phyloP scores from a whole-genome alignment of 2,329 filamentous ascomycete genomes.

The Colletotrichum sp. region DNA sequence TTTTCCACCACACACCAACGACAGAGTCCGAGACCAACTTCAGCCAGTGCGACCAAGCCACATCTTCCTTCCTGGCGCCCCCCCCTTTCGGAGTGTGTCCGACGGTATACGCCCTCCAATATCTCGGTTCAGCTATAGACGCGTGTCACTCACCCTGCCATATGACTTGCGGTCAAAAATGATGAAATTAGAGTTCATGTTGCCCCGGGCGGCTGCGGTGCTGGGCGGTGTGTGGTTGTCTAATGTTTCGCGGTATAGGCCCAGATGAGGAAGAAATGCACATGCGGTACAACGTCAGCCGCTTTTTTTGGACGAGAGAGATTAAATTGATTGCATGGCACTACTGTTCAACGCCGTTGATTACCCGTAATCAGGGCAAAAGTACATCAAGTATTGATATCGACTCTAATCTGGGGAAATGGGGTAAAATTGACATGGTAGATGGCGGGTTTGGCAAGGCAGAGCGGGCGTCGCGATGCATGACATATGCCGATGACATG shows the following conservation, averaged over 20 bases:
- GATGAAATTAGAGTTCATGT: background rate
- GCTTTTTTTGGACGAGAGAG: background rate
- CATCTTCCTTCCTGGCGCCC: background rate
- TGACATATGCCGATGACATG: constrained; percentile 12
- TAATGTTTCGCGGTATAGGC: background rate
- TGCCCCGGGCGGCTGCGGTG: background rate
- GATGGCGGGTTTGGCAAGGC: background rate
- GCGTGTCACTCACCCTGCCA: background rate
- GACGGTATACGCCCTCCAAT: background rate
- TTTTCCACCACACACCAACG: background rate
- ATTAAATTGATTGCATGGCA: background rate
- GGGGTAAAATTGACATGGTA: background rate
- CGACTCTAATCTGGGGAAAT: background rate
- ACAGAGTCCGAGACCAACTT: background rate
- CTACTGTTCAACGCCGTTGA: background rate
- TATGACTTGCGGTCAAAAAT: background rate
- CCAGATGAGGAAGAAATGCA: background rate
- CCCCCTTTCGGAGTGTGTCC: background rate
- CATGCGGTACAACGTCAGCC: background rate
- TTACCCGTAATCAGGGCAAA: background rate
- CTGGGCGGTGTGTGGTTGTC: background rate
- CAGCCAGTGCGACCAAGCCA: background rate
- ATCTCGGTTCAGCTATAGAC: background rate
- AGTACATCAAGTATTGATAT: background rate
- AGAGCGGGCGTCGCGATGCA: constrained; percentile 17